Evolutionary conservation across 345 rosid genomes (phyloP).

Genomic region (Conringia planisiliqua): DNA sequence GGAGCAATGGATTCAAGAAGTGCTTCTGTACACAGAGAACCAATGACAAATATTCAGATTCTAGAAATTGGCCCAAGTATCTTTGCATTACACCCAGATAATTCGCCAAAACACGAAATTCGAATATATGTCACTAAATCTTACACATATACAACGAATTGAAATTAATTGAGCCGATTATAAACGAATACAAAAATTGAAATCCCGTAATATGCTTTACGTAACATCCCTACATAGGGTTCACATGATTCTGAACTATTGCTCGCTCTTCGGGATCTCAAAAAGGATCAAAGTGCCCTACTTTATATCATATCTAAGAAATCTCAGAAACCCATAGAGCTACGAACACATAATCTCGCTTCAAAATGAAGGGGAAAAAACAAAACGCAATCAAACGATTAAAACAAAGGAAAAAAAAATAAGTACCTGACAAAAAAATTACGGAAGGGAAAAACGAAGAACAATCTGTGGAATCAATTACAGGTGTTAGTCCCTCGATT

Average conservation of each 20-base stretch:
- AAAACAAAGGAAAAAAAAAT: background rate
- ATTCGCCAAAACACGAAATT: background rate
- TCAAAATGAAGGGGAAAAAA: background rate
- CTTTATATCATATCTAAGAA: background rate
- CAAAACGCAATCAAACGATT: background rate
- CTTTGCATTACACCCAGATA: background rate
- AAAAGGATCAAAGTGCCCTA: conserved; percentile 6
- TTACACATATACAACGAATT: background rate
- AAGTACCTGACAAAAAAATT: conserved; percentile 14
- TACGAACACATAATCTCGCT: background rate
- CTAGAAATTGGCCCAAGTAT: background rate
- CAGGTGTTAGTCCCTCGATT: conserved; percentile 8
- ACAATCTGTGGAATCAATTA: conserved; percentile 3
- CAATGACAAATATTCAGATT: background rate
- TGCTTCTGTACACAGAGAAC: background rate
- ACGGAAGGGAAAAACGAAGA: background rate
- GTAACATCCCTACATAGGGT: background rate
- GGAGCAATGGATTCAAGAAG: background rate
- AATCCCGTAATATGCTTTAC: background rate
- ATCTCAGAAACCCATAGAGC: background rate
- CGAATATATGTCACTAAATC: background rate
- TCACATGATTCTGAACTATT: background rate
- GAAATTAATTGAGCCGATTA: background rate
- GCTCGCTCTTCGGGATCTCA: background rate
- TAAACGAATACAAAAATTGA: background rate